Evolutionary conservation across 495 filamentous ascomycete genomes (phyloP).

Genomic region (Annulohypoxylon stygium): DNA sequence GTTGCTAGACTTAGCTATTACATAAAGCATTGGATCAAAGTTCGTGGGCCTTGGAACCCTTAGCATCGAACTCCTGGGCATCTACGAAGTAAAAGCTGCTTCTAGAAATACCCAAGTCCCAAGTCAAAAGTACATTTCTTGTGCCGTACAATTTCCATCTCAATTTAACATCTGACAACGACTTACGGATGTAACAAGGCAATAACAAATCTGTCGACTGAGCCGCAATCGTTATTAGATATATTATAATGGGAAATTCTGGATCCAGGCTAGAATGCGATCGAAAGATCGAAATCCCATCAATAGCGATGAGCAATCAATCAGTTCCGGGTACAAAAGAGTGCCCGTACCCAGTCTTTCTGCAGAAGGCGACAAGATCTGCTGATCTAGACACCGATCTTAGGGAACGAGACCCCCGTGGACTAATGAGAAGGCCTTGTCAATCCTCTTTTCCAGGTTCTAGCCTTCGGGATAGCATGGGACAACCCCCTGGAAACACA

Average conservation of each 20-base stretch:
- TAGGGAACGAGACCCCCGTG: constrained; percentile 32
- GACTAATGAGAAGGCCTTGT: constrained; percentile 27
- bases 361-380: constrained; percentile 38
- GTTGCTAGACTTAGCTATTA: not conserved
- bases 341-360: constrained; percentile 20
- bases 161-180: constrained; percentile 41
- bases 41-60: not conserved
- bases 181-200: constrained; percentile 19
- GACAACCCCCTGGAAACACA: constrained; percentile 17
- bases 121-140: not conserved
- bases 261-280: constrained; percentile 43
- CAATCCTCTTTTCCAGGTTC: constrained; percentile 26
- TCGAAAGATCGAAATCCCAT: constrained; percentile 33
- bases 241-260: constrained; percentile 10
- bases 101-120: not conserved
- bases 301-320: constrained; percentile 24
- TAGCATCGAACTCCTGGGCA: not conserved
- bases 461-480: constrained; percentile 43
- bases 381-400: constrained; percentile 44
- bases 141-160: constrained; percentile 28
- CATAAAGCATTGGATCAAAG: not conserved
- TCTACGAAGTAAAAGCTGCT: not conserved
- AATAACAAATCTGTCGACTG: constrained; percentile 29
- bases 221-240: constrained; percentile 26
- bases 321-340: constrained; percentile 21